Base-by-base conservation (phyloP, 768 basidiomycete genomes). In the Suillus fuscotomentosus region DNA sequence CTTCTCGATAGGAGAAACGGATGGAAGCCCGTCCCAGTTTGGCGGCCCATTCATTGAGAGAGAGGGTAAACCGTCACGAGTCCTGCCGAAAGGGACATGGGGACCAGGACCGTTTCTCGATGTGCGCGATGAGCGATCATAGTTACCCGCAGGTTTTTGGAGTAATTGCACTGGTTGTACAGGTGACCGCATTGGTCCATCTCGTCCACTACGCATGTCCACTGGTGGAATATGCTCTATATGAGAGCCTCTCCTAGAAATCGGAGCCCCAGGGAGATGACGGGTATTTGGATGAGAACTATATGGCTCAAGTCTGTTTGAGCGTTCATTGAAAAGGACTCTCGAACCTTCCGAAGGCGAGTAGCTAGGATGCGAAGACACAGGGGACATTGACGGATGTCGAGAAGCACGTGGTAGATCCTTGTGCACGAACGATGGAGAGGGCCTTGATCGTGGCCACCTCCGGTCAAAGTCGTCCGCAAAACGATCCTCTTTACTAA, bases 381-480 rank as follows among this genome's bases (percentile, higher is more conserved):
- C 66, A 11, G 80, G 75, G 15, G 77, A 74, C 22, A 75, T 66
- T 57, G 65, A 80, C 79, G 65, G 69, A 66, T 67, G 64, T 15
- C 75, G 72, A 41, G 73, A 72, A 57, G 73, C 65, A 47, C 73
- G 69, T 73, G 75, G 61, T 76, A 72, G 61, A 53, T 86, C 86
- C 61, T 78, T 80, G 20, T 76, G 76, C 11, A 80, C 75, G 13
- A 77, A 63, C 22, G 82, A 71, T 54, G 85, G 83, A 24, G 84
- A 83, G 45, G 79, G 75, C 64, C 83, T 82, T 42, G 87, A 86
- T 60, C 89, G 87, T n/a, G 95, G 95, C 95, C 95, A 97, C 70
- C 94, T 95, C 60, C 97, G 88, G 78, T 97, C 97, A 72, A 93
- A 97, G 76, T 98, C 96, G 69, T 98, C 95, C 7, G 85, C 88